Base-by-base conservation (phyloP, 768 basidiomycete genomes). In the Aureoboletus auriporus region DNA sequence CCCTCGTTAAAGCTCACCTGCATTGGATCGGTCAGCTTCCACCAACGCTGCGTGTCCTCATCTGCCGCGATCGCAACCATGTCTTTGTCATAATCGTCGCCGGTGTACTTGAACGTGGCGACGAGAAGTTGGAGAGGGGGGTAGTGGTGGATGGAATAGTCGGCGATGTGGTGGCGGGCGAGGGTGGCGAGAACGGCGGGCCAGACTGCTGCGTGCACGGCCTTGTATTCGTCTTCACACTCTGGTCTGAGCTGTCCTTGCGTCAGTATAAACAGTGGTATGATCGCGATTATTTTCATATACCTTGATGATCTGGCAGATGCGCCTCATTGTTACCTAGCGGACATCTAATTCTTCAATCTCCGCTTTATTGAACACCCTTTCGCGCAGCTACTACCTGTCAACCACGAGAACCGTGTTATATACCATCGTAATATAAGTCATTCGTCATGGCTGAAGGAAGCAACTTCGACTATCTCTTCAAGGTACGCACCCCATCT, bases 381-480 rank as follows among this genome's bases (percentile, higher is more conserved):
- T 20, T 29, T 29, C 38, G 16, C 41, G 9, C 39, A 38, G 36
- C 46, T 34, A n/a, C 51, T 10, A 33, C 31, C 31, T 11, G 13
- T 10, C 31, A 13, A 11, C 31, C 10, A 13, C 31, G 10, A 51
- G 42, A 44, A 39, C 42, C 37, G 41, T 52, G 34, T 46, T 31
- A 30, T 52, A 44, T 47, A 55, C 49, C 46, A 40, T 13, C 16
- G n/a, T 34, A 34, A 40, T 23, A 40, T 23, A 28, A 12, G 11
- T 34, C 38, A 13, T 42, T 48, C 55, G 48, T 55, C 51, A 96
- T 96, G 93, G 69, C 90, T 49, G 93, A 95, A 78, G 86, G 83
- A 60, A 89, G 84, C 75, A 93, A 93, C 79, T 98, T 96, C 74
- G 95, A 97, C 69, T 98, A 88, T 77, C 85, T 99, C 59, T 97